These are phyloP conservation scores for Neltuma alba DNA, from an alignment of 306 rosid species.

Conservation along the genomic window DNA sequence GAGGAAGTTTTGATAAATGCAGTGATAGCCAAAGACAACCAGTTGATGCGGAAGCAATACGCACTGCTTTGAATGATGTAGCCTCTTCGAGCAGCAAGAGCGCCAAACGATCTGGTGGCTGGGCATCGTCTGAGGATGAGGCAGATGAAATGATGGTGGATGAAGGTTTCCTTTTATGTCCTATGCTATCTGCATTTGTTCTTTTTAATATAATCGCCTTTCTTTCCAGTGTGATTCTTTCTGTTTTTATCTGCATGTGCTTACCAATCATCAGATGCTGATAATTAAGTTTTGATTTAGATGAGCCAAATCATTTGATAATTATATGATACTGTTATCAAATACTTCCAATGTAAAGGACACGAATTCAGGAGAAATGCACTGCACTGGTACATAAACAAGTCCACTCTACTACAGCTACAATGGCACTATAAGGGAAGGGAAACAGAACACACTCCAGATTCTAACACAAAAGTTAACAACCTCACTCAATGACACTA, in stretches of 20 bases:
- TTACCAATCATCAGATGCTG: background rate
- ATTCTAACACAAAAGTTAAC: too few relatives aligned
- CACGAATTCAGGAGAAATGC: too few relatives aligned
- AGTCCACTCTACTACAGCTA: too few relatives aligned
- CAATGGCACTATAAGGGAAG: too few relatives aligned
- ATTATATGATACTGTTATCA: background rate
- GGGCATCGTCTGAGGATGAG: slow-evolving; percentile 97
- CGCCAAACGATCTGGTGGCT: slow-evolving; percentile 57
- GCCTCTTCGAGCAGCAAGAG: slow-evolving; percentile 75
- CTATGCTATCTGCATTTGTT: background rate
- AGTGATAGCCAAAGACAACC: slow-evolving; percentile 5
- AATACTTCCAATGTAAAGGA: too few relatives aligned
- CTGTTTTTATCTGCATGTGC: slow-evolving; percentile 28
- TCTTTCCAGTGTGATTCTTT: slow-evolving; percentile 1
- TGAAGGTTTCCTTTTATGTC: slow-evolving; percentile 56
- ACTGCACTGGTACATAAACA: too few relatives aligned
- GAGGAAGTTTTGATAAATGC: slow-evolving; percentile 65
- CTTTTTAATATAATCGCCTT: background rate
- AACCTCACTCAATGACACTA: too few relatives aligned
- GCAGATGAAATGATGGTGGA: slow-evolving; percentile 82
- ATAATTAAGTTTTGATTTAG: slow-evolving; percentile 18
- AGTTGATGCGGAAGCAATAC: slow-evolving; percentile 80
- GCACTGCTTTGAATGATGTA: slow-evolving; percentile 77
- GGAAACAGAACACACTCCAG: too few relatives aligned
- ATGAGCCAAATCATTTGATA: slow-evolving; percentile 27